Evolutionary conservation across 2,329 filamentous ascomycete species (phyloP), one percentile per base, ranked within the genome.

Genomic region (Sporothrix dimorphospora): DNA sequence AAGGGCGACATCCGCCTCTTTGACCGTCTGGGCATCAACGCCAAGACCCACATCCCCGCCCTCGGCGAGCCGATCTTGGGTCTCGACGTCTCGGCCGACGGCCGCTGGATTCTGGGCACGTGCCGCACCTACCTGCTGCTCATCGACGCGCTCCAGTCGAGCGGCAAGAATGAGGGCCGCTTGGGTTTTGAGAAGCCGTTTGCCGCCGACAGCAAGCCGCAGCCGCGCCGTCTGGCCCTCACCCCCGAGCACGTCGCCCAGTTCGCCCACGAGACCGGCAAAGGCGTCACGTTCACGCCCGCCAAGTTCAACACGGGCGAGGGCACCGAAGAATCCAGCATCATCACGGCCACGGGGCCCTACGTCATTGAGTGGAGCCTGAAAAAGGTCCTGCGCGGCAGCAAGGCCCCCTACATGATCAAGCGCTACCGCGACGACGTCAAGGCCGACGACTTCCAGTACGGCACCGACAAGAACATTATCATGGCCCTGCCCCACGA

Each of bases 371-470:
- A 97, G 67, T 99, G 96, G 96, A 95, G 90, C 79, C 81, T 99
- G 81, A 96, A 94, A 87, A 97, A 97, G 85, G 88, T 98, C 0
- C 81, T 98, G 16, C 87, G 86, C 27, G 93, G 93, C 69, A 88
- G 88, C 75, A 96, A 94, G 81, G 92, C 96, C 73, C 92, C 95
- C 0, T 99, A 99, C 83, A 92, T 91, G 77, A 98, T 99, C 86
- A 98, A 98, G 86, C 91, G 96, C 19, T 99, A 99, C 80, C 88
- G 90, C 0, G 96, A 99, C 78, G 92, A 97, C 75, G 94, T 99
- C 79, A 98, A 97, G 86, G 96, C 96, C 4, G 96, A 99, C 81
- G 97, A 99, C 81, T 99, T 99, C 89, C 94, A 96, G 78, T 99
- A 94, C 78, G 95, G 95, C 63, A 94, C 91, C 5, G 96, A 99